These are phyloP conservation scores for Pichia sp. DNA, from an alignment of 1,139 yeast species.

Conservation along the genomic window DNA sequence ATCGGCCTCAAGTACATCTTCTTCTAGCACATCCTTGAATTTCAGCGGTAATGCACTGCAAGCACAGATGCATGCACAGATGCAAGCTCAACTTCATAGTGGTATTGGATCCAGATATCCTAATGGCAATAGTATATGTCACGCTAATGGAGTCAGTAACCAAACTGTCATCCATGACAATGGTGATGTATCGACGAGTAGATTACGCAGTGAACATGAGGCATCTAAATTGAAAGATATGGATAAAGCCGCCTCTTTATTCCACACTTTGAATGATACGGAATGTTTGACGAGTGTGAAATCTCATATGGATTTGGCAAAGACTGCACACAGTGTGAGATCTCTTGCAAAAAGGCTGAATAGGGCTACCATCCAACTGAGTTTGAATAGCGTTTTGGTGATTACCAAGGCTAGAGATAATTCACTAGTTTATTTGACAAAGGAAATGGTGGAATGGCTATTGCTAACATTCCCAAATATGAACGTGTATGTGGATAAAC, in stretches of 20 bases:
- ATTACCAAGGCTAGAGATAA: slow-evolving; percentile 85
- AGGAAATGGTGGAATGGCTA: slow-evolving; percentile 76
- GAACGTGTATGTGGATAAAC: slow-evolving; percentile 63
- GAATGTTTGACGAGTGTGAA: slow-evolving; percentile 33
- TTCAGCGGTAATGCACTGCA: background rate
- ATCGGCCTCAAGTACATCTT: slow-evolving; percentile 1
- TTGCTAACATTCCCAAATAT: slow-evolving; percentile 35
- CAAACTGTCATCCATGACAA: too few relatives aligned
- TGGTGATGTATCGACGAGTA: too few relatives aligned
- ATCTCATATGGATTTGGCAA: slow-evolving; percentile 69
- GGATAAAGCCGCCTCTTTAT: slow-evolving; percentile 7
- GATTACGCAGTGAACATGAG: too few relatives aligned
- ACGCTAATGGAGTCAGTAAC: too few relatives aligned
- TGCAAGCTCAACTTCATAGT: too few relatives aligned
- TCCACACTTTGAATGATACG: slow-evolving; percentile 10
- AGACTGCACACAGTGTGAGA: slow-evolving; percentile 83
- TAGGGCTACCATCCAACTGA: slow-evolving; percentile 65
- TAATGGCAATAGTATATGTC: too few relatives aligned
- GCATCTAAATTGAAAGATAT: slow-evolving; percentile 4
- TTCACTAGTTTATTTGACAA: slow-evolving; percentile 62
- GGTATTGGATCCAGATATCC: too few relatives aligned
- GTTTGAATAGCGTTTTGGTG: slow-evolving; percentile 63
- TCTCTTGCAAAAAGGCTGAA: slow-evolving; percentile 69
- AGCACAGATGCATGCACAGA: too few relatives aligned
- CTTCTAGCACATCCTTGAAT: too few relatives aligned